Evolutionary conservation across 2,329 filamentous ascomycete genomes (phyloP), one percentile per base, ranked within the genome.

Genomic region (Colletotrichum sp.): DNA sequence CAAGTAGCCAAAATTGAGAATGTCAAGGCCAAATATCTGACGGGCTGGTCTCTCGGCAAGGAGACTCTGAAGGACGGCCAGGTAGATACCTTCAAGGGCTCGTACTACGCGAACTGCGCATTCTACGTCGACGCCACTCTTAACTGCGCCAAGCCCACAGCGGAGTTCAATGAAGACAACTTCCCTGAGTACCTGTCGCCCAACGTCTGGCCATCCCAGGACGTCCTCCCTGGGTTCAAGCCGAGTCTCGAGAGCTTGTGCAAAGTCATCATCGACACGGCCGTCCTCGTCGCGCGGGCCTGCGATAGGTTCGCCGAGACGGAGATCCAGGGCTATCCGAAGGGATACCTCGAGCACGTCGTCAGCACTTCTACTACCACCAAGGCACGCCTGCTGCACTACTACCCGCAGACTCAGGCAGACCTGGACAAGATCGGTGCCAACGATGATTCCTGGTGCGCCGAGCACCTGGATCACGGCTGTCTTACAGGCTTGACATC

Each of bases 401-500:
- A 99, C 85, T 98, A 96, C 80, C 96, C 96, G 3, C 89, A 89
- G 82, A 71, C 71, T 7, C 74, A 77, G 60, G 71, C 68, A 22
- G 76, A 75, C 13, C 66, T 77, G 2, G 68, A 69, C 28, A 74
- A 76, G 9, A 77, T 77, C 13, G 84, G 77, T 78, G 84, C 83
- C 39, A 87, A 87, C 70, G 93, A 95, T 76, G 96, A 98, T 84
- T 95, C 98, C 85, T 99, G 97, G 97, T 99, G 96, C 84, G 95
- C 96, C 5, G 61, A 64, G 61, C 61, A 64, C 83, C 88, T 97
- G 72, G 96, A 98, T 84, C 96, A 98, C 81, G 96, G 97, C 59
- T 98, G 96, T 82, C 89, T 99, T 36, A 99, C 97, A 0, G 96
- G 96, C 16, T 89, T 99, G 39, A 99, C 97, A 1, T 96, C 94